Percentiles rank a stretch among this genome's conserved stretches.
Conservation (phyloP, 352 stramenopile genomes). For the Thalassiosira livingstoniorum region DNA sequence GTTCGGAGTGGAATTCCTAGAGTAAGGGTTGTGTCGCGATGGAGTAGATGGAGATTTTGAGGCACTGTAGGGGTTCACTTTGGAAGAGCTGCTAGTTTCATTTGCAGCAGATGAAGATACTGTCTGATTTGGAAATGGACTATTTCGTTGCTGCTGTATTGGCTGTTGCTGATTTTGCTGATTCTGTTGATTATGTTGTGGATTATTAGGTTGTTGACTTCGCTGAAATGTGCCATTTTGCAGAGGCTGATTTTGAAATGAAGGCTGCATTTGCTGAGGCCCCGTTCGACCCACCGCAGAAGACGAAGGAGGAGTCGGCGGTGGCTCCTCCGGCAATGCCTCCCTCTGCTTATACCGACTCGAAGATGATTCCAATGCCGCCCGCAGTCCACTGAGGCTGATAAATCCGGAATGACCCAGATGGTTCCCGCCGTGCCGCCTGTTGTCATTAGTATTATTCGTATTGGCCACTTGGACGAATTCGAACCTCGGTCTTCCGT, state of each 20-base stretch:
- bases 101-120: too few species aligned
- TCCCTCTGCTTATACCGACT: constrained; percentile 6
- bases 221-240: neutral
- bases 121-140: too few species aligned
- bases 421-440: neutral
- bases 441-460: neutral
- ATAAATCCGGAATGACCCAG: neutral
- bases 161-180: too few species aligned
- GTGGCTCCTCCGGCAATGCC: constrained; percentile 21
- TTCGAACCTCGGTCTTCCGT: neutral
- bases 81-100: too few species aligned
- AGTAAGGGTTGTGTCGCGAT: too few species aligned
- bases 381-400: constrained; percentile 3
- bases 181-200: too few species aligned
- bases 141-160: too few species aligned
- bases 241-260: too few species aligned
- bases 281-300: too few species aligned
- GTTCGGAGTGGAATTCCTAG: neutral
- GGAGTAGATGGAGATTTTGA: too few species aligned
- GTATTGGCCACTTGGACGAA: constrained; percentile 10
- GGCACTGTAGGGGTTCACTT: too few species aligned
- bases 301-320: neutral
- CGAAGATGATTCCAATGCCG: constrained; percentile 9
- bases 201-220: neutral
- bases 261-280: too few species aligned